A percentile compares a stretch with the other conserved stretches of the same genome.
Conservation (phyloP, 2,329 filamentous ascomycete species). For the Calycina marina region DNA sequence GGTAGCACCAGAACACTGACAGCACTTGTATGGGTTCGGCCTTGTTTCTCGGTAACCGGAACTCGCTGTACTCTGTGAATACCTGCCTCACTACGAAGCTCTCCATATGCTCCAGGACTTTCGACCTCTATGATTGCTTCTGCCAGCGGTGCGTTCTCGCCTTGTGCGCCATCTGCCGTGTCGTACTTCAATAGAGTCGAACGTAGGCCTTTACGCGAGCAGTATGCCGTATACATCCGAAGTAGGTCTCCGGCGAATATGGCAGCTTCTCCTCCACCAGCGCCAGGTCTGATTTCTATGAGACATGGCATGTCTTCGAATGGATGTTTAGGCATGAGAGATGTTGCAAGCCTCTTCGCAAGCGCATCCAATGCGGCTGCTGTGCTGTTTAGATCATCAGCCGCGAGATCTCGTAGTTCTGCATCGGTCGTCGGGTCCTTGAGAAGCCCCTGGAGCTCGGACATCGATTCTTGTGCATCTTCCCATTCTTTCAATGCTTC, state of each 20-base stretch:
- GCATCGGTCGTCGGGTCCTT: constrained; percentile 30
- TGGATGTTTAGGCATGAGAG: constrained; percentile 74
- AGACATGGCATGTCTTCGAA: constrained; percentile 85
- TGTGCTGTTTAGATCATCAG: constrained; percentile 66
- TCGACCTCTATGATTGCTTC: constrained; percentile 82
- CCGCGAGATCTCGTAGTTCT: constrained; percentile 64
- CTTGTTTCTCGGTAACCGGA: constrained; percentile 79
- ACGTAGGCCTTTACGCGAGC: constrained; percentile 51
- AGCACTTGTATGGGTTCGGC: constrained; percentile 84
- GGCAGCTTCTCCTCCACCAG: constrained; percentile 79
- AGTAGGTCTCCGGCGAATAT: constrained; percentile 80
- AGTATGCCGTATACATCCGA: constrained; percentile 79
- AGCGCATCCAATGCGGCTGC: constrained; percentile 45
- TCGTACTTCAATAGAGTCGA: constrained; percentile 68
- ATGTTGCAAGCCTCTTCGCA: constrained; percentile 53
- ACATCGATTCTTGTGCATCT: constrained; percentile 33
- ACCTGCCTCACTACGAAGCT: constrained; percentile 75
- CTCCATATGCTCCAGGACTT: constrained; percentile 61
- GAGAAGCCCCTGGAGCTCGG: constrained; percentile 38
- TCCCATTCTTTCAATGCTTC: constrained; percentile 45
- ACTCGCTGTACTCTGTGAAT: constrained; percentile 93
- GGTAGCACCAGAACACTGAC: constrained; percentile 88
- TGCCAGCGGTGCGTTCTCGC: constrained; percentile 53
- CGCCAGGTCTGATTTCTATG: constrained; percentile 81
- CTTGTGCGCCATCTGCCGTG: constrained; percentile 46